Percentiles rank a stretch among this genome's conserved stretches.
phyloP scores from a whole-genome alignment of 139 green algal genomes.

The Micractinium sp. region DNA sequence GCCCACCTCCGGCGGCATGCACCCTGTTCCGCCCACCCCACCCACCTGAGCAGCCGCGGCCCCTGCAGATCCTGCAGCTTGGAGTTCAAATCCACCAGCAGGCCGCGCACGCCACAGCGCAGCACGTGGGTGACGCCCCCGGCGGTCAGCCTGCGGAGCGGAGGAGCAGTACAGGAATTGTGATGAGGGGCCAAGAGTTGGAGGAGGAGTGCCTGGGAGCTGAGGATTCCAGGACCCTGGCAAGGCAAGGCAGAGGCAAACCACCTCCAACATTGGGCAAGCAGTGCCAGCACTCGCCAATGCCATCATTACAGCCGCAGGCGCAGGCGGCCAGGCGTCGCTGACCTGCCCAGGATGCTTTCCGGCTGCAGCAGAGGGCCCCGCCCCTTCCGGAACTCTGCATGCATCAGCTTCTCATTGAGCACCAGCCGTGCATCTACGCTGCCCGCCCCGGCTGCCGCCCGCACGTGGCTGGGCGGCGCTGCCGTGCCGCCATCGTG shows the following conservation, averaged over 20 bases:
- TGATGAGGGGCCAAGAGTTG: neutral
- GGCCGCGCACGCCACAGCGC: slow-evolving; percentile 6
- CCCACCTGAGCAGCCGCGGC: neutral
- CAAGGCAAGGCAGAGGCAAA: neutral
- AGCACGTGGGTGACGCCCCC: neutral
- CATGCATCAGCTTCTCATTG: slow-evolving; percentile 8
- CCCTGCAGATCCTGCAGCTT: neutral
- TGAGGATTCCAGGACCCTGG: too few relatives aligned
- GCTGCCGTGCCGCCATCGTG: neutral
- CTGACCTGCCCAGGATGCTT: slow-evolving; percentile 17
- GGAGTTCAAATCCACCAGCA: slow-evolving; percentile 9
- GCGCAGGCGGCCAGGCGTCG: neutral
- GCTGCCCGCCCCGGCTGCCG: neutral
- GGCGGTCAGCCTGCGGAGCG: neutral
- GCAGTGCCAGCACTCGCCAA: neutral
- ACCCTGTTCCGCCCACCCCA: too few relatives aligned
- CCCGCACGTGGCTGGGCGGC: neutral
- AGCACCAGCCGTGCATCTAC: neutral
- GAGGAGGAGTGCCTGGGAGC: too few relatives aligned
- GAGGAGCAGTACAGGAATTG: neutral
- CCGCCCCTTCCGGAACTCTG: slow-evolving; percentile 17
- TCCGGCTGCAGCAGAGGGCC: slow-evolving; percentile 23
- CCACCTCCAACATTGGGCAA: neutral
- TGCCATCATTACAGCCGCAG: neutral
- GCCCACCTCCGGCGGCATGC: too few relatives aligned